Percentiles rank a stretch among this genome's conserved stretches.
phyloP scores from a whole-genome alignment of 2,329 filamentous ascomycete species.

The Penicillium sp. region DNA sequence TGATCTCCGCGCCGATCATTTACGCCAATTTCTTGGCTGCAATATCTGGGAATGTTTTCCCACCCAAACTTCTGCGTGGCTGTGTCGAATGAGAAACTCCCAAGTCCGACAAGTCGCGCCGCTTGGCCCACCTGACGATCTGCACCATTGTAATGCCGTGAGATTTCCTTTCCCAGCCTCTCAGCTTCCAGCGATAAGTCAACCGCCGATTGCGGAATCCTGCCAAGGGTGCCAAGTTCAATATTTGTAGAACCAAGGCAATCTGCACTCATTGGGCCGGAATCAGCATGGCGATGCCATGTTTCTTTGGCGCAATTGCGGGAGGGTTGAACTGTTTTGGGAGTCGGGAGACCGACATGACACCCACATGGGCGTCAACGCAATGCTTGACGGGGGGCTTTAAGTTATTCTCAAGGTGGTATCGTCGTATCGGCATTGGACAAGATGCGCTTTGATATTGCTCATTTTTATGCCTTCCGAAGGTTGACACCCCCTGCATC shows the following conservation, averaged over 20 bases:
- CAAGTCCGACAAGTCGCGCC: constrained; percentile 6
- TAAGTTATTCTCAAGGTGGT: no score
- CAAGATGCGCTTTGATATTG: neutral
- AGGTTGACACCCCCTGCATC: neutral
- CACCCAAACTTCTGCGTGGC: neutral
- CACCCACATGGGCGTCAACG: neutral
- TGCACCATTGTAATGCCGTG: constrained; percentile 1
- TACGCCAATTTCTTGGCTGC: neutral
- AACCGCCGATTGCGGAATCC: constrained; percentile 6
- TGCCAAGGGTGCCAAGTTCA: constrained; percentile 16
- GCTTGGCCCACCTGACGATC: constrained; percentile 14
- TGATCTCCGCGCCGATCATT: constrained; percentile 11
- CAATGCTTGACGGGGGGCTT: neutral
- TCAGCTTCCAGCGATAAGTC: constrained; percentile 7
- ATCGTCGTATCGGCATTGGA: neutral
- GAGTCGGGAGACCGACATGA: neutral
- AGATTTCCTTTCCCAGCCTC: constrained; percentile 6
- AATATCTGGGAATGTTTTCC: neutral
- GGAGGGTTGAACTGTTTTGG: neutral
- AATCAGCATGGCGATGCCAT: neutral
- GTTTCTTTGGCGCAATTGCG: neutral
- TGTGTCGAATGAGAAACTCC: neutral
- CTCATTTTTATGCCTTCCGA: neutral
- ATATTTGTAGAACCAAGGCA: constrained; percentile 1
- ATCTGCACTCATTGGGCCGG: constrained; percentile 3